Conservation (phyloP, 495 filamentous ascomycete genomes). For the Daldinia caldariorum region DNA sequence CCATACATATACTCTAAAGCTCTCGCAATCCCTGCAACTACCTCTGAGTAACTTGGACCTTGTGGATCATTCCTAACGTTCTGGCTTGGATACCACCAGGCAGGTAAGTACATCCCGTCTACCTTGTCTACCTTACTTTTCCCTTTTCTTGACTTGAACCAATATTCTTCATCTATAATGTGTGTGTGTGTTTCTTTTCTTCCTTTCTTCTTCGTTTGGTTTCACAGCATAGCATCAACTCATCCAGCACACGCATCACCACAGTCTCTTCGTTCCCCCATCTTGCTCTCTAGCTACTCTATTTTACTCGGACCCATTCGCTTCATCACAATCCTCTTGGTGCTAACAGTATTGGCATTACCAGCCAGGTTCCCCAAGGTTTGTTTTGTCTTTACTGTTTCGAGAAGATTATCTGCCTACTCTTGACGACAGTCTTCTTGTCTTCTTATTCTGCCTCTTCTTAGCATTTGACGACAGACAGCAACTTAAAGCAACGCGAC, state of each 20-base stretch:
- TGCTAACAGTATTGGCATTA: slow-evolving; percentile 53
- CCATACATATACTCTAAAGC: not conserved
- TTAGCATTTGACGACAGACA: not conserved
- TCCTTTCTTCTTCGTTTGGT: slow-evolving; percentile 49
- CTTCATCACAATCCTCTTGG: slow-evolving; percentile 61
- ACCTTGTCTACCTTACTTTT: not conserved
- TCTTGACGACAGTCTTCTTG: not conserved
- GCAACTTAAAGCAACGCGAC: not conserved
- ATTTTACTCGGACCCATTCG: slow-evolving; percentile 64
- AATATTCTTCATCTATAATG: not conserved
- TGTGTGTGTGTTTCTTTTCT: slow-evolving; percentile 31
- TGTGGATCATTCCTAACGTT: not conserved
- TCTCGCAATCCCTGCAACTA: not conserved
- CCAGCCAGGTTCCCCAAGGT: slow-evolving; percentile 46
- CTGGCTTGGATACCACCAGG: not conserved
- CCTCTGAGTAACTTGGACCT: not conserved
- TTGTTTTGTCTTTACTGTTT: slow-evolving; percentile 6
- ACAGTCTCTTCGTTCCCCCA: slow-evolving; percentile 57
- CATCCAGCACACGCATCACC: slow-evolving; percentile 52
- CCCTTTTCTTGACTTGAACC: slow-evolving; percentile 9
- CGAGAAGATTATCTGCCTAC: not conserved
- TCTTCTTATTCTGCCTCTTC: not conserved
- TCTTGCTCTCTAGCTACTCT: slow-evolving; percentile 66
- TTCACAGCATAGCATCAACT: slow-evolving; percentile 63
- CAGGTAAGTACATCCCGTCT: slow-evolving; percentile 16